Base-by-base conservation (phyloP, 192 early-diverging fungal species). In the Coemansia sp. region DNA sequence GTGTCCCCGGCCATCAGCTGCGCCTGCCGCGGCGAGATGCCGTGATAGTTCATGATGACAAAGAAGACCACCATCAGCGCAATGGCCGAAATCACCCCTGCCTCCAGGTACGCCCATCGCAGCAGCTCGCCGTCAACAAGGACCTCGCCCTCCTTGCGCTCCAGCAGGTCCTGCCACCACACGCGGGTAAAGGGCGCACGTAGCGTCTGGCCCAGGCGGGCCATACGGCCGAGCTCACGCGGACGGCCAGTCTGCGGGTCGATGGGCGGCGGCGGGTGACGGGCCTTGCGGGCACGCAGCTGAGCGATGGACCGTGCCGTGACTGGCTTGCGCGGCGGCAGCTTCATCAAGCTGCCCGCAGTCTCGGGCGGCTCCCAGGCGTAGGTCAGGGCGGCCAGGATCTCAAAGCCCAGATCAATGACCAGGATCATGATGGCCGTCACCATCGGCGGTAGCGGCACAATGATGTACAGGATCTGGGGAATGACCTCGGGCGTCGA, bases 401-500 rank as follows among this genome's bases (percentile, higher is more conserved):
- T 54, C 75, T 98, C 94, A 67, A 92, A 98, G 16, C 94, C 94
- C 29, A 98, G 81, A 78, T 98, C 94, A 27, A 89, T 87, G 16
- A 89, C 80, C 44, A 98, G 65, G 52, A 98, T 92, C 54, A 89
- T 78, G 54, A 98, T 86, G 33, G 90, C 77, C 17, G 72, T 67
- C 38, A 98, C 60, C 36, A 90, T 85, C 31, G 86, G 47, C 8
- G 94, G 92, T 36, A 98, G 60, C 13, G 92, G 92, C 4, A 89
- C 86, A 28, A 90, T 68, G 50, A 91, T 85, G 61, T 85, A 92
- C 31, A 92, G 73, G 44, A 98, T 76, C 64, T 89, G 85, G 22
- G 87, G 85, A 22, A 91, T 58, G 21, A 98, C 85, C 72, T 94
- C 85, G 20, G 94, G 92, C 38, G 86, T 88, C n/a, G 83, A 90